These are phyloP conservation scores for Aspergillus sp. DNA, from an alignment of 2,329 filamentous ascomycete genomes.

Conservation along the genomic window DNA sequence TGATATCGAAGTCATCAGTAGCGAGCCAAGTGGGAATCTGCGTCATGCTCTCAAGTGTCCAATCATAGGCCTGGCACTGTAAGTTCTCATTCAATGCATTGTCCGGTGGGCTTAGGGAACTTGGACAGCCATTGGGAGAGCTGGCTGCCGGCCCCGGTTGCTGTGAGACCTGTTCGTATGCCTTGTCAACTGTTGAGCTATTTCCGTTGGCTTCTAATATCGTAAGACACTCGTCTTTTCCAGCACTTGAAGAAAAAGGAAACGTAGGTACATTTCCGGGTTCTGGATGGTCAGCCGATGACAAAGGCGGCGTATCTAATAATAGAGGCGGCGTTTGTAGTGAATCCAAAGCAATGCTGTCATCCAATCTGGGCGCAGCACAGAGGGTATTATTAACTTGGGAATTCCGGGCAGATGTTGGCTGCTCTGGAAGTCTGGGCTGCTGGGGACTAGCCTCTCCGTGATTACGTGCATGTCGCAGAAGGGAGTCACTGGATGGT, in stretches of 20 bases:
- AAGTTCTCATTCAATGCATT: background rate
- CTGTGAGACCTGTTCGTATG: background rate
- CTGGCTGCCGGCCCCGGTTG: too few relatives aligned
- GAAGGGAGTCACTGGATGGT: background rate
- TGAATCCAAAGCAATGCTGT: background rate
- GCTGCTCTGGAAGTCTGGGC: background rate
- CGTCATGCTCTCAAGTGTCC: conserved; percentile 9
- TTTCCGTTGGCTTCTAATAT: background rate
- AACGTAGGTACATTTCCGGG: background rate
- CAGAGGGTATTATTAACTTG: background rate
- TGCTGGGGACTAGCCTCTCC: background rate
- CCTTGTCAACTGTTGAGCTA: background rate
- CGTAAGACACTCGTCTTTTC: too few relatives aligned
- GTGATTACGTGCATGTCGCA: background rate
- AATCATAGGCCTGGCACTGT: background rate
- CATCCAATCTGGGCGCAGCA: background rate
- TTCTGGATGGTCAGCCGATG: background rate
- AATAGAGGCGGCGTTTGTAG: background rate
- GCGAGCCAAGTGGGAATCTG: conserved; percentile 24
- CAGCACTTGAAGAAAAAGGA: background rate
- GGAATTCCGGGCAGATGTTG: background rate
- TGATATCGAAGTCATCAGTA: conserved; percentile 25
- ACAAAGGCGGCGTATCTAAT: background rate
- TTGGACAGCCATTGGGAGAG: too few relatives aligned
- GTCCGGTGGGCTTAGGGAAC: background rate